Evolutionary conservation across 495 filamentous ascomycete genomes (phyloP).

Genomic region (Neurospora sp.): DNA sequence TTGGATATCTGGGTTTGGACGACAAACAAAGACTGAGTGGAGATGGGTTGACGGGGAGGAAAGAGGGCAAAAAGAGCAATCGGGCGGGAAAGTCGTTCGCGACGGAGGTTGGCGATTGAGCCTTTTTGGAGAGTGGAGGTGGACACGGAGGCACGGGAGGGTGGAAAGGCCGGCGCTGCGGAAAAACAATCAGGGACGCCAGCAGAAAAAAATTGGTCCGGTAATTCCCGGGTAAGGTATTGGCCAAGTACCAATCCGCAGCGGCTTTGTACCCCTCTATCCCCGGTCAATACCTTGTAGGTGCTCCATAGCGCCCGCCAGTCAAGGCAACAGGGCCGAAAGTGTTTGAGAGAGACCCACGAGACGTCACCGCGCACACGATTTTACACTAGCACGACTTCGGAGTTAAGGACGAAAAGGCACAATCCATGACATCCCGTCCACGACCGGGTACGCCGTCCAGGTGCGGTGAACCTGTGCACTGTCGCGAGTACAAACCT

Average conservation of each 20-base stretch:
- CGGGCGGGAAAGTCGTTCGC: constrained; percentile 16
- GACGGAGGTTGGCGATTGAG: constrained; percentile 16
- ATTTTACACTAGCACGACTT: not conserved
- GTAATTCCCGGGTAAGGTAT: constrained; percentile 20
- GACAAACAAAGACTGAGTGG: constrained; percentile 17
- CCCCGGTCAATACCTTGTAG: not conserved
- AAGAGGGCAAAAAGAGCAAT: constrained; percentile 14
- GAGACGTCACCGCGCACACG: not conserved
- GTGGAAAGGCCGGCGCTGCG: constrained; percentile 6
- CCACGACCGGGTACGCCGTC: not conserved
- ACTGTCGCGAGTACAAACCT: not conserved
- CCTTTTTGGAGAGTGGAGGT: constrained; percentile 18
- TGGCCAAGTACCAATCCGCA: constrained; percentile 5
- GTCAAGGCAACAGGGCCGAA: not conserved
- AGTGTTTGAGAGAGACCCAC: not conserved
- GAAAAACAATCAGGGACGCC: constrained; percentile 2
- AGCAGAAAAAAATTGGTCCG: constrained; percentile 19
- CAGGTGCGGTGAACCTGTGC: not conserved
- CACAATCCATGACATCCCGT: not conserved
- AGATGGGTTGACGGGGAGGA: constrained; percentile 16
- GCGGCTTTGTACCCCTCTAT: not conserved
- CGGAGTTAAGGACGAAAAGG: not conserved
- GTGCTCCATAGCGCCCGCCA: not conserved
- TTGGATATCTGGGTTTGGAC: constrained; percentile 3
- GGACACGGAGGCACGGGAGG: constrained; percentile 5